A percentile compares a stretch with the other conserved stretches of the same genome.
Evolutionary conservation across 2,329 filamentous ascomycete genomes (phyloP).

Genomic region (Neopestalotiopsis rosae): DNA sequence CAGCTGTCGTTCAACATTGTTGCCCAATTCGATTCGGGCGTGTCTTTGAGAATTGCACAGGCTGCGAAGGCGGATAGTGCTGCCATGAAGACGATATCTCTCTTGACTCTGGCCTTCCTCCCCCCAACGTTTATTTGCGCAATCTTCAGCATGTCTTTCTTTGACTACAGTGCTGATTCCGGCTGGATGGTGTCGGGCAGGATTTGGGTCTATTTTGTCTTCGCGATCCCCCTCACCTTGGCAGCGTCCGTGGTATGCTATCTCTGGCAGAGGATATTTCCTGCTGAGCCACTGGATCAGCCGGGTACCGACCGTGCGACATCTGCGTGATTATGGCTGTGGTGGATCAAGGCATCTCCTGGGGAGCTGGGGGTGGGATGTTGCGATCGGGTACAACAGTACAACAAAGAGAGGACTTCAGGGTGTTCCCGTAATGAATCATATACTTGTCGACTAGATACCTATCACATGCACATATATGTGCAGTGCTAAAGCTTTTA

Average conservation of each 20-base stretch:
- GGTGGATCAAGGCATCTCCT: too few relatives aligned
- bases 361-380: too few relatives aligned
- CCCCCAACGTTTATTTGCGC: conserved; percentile 56
- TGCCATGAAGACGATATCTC: conserved; percentile 56
- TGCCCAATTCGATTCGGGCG: conserved; percentile 44
- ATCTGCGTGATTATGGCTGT: too few relatives aligned
- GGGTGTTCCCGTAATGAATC: too few relatives aligned
- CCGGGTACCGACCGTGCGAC: too few relatives aligned
- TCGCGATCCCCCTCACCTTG: conserved; percentile 30
- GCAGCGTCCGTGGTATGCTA: conserved; percentile 16
- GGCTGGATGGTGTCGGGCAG: conserved; percentile 31
- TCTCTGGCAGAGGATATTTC: too few relatives aligned
- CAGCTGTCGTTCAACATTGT: conserved; percentile 54
- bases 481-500: too few relatives aligned
- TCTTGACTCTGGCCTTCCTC: conserved; percentile 53
- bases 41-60: conserved; percentile 44
- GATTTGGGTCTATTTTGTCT: conserved; percentile 38
- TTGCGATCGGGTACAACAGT: too few relatives aligned
- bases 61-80: conserved; percentile 50
- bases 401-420: too few relatives aligned
- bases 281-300: too few relatives aligned
- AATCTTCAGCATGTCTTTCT: conserved; percentile 53
- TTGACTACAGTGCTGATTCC: conserved; percentile 33
- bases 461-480: too few relatives aligned
- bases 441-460: too few relatives aligned